Evolutionary conservation across 306 rosid species (phyloP).

Genomic region (Fragaria nilgerrensis): DNA sequence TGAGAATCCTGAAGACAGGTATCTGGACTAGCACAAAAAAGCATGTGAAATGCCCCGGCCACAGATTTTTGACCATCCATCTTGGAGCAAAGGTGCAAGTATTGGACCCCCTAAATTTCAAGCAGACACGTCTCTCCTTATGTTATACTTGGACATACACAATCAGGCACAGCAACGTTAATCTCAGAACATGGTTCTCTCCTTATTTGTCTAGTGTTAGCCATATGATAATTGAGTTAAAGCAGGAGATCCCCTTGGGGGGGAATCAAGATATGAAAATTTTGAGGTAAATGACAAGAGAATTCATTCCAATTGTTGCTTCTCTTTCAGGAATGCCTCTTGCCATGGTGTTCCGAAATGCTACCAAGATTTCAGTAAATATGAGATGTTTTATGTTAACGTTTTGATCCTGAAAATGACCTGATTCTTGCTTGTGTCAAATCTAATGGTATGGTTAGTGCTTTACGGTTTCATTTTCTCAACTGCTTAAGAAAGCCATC

Average conservation of each 20-base stretch:
- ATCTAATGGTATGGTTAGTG: not conserved
- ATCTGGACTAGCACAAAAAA: not conserved
- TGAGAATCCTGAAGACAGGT: conserved; percentile 10
- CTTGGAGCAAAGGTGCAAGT: not conserved
- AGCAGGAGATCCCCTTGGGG: not conserved
- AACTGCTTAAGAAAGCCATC: not conserved
- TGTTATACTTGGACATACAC: not conserved
- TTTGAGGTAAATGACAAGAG: not conserved
- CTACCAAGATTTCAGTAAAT: not conserved
- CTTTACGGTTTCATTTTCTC: not conserved
- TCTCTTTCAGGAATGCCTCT: not conserved
- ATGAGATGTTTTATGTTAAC: not conserved
- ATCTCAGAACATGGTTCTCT: not conserved
- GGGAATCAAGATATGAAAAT: not conserved
- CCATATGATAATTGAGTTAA: not conserved
- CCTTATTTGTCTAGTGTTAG: not conserved
- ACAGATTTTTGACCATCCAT: not conserved
- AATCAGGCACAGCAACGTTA: not conserved
- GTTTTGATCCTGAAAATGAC: not conserved
- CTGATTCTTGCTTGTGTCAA: not conserved
- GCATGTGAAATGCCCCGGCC: not conserved
- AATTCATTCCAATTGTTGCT: not conserved
- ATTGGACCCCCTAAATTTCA: conserved; percentile 4
- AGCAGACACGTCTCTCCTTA: not conserved
- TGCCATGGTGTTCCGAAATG: not conserved